Evolutionary conservation across 73 alveolate species (phyloP), one percentile per base, ranked within the genome.

Genomic region (Paraurostyla sp.): DNA sequence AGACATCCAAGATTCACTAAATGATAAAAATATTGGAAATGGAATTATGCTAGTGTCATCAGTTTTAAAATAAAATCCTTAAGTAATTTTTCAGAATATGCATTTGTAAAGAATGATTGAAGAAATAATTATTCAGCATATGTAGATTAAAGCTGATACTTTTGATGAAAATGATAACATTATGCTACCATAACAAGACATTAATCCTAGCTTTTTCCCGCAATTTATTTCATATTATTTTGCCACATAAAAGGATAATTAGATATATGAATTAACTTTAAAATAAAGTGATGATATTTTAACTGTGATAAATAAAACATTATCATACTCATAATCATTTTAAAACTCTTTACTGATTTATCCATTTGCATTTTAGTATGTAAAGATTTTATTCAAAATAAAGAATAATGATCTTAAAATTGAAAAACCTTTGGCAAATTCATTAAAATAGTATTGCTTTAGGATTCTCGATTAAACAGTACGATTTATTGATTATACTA

Each of bases 391-490:
- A 4, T 22, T 1, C 3, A 7, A 9, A 7, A 6, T 4, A 65
- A 15, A 38, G 40, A 3, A 15, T 1, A 65, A 22, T 40, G 0
- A 7, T 38, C 33, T 7, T n/a, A n/a, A 35, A 38, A 38, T 65
- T 35, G n/a, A 33, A 13, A 65, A 33, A 32, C n/a, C n/a, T n/a
- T n/a, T 65, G 58, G 6, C 41, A 38, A 13, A 35, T 22, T 2
- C 20, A 18, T 4, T 65, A 38, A 32, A 36, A 40, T 18, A 36
- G 3, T 65, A 65, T 22, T 65, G 82, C 32, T 65, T 65, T 40
- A 65, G 60, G 13, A 38, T 65, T 22, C 41, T 65, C 0, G 82
- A 65, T 65, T 38, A 65, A 38, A 65, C 82, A 32, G 25, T 65
- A 6, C 35, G 82, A 65, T 30, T 65, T 40, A 65, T 65, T 18